These are phyloP conservation scores for Moesziomyces aphidis DNA, from an alignment of 1,284 basidiomycete genomes.

Conservation along the genomic window DNA sequence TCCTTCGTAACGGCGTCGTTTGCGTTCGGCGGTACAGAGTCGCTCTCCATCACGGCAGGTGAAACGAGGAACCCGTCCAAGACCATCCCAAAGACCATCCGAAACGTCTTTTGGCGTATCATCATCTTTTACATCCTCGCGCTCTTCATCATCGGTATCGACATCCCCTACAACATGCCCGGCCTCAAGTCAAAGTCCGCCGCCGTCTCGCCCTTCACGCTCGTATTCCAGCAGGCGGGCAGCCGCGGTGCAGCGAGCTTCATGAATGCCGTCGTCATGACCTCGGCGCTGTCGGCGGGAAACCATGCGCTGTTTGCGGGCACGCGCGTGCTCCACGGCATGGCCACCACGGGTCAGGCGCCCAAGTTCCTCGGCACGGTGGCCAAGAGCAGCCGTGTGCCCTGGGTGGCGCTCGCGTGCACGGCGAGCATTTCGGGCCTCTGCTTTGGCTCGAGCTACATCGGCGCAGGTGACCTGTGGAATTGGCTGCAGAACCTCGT, in stretches of 20 bases:
- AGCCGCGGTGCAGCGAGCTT: conserved; percentile 68
- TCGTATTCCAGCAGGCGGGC: conserved; percentile 67
- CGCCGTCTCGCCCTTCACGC: conserved; percentile 45
- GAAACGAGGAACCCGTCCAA: conserved; percentile 53
- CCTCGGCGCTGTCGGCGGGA: conserved; percentile 86
- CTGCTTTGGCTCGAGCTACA: conserved; percentile 73
- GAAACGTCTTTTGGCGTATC: conserved; percentile 76
- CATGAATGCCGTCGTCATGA: conserved; percentile 82
- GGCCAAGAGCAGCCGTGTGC: conserved; percentile 77
- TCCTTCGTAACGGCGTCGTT: conserved; percentile 80
- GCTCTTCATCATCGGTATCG: conserved; percentile 74
- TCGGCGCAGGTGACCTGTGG: conserved; percentile 73
- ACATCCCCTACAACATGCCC: conserved; percentile 68
- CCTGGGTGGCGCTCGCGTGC: conserved; percentile 77
- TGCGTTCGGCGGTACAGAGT: conserved; percentile 77
- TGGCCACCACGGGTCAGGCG: conserved; percentile 81
- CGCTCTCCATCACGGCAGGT: conserved; percentile 42
- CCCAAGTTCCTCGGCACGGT: conserved; percentile 78
- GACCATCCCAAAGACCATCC: conserved; percentile 59
- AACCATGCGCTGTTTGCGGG: conserved; percentile 84
- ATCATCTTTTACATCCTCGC: conserved; percentile 71
- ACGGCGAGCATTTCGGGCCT: conserved; percentile 76
- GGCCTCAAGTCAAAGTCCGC: conserved; percentile 37
- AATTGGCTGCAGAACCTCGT: conserved; percentile 73
- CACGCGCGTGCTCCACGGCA: conserved; percentile 79